phyloP scores from a whole-genome alignment of 306 rosid genomes.

The Sindora glabra region DNA sequence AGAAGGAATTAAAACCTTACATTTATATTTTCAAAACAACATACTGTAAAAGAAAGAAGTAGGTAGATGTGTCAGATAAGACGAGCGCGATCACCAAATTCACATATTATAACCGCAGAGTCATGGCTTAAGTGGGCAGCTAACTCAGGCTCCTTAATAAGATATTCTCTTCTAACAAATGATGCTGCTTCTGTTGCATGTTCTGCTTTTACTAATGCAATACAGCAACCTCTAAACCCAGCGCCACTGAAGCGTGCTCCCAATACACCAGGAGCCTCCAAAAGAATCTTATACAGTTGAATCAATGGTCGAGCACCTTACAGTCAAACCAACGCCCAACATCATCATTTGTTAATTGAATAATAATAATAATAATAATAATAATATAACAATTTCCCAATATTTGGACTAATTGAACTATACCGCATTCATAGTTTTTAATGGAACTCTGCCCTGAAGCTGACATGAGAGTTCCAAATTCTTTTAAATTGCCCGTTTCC shows the following conservation, averaged over 20 bases:
- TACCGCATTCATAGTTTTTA: slow-evolving; percentile 91
- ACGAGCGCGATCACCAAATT: slow-evolving; percentile 60
- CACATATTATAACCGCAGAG: slow-evolving; percentile 59
- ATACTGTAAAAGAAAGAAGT: too few species aligned
- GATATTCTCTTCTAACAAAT: slow-evolving; percentile 60
- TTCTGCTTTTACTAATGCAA: slow-evolving; percentile 70
- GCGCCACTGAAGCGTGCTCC: slow-evolving; percentile 98
- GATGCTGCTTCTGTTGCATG: slow-evolving; percentile 65
- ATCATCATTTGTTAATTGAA: not conserved
- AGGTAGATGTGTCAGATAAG: too few species aligned
- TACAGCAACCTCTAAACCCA: slow-evolving; percentile 91
- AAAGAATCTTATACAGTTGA: slow-evolving; percentile 68
- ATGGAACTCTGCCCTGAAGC: slow-evolving; percentile 93
- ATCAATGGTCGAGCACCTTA: slow-evolving; percentile 72
- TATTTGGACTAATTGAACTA: too few species aligned
- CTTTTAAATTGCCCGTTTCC: slow-evolving; percentile 61
- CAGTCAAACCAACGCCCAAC: slow-evolving; percentile 10
- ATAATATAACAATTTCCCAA: too few species aligned
- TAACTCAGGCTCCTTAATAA: slow-evolving; percentile 51
- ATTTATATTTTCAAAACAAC: too few species aligned
- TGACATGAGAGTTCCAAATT: slow-evolving; percentile 68
- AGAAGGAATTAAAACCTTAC: too few species aligned
- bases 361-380: too few species aligned
- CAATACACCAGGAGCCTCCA: slow-evolving; percentile 73
- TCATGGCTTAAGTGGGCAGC: slow-evolving; percentile 31